Evolutionary conservation across 352 stramenopile genomes (phyloP).

Genomic region (Pelagophyceae sp.): DNA sequence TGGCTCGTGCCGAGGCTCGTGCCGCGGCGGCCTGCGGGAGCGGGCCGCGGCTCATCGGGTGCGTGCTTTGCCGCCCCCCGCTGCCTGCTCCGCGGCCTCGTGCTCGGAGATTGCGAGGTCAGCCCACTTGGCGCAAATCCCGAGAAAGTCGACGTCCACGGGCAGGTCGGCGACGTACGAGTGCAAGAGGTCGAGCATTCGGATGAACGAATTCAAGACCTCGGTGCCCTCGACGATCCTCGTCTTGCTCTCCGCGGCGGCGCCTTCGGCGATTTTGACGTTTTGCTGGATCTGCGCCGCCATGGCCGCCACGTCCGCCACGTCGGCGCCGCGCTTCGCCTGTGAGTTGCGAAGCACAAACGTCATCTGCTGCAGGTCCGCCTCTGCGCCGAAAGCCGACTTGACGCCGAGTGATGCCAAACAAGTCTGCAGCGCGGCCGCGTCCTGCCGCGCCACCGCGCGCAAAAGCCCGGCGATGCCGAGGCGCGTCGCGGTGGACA

Average conservation of each 20-base stretch:
- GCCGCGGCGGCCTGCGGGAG: no score
- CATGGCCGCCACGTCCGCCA: background rate
- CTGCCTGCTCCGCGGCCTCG: no score
- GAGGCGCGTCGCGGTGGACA: background rate
- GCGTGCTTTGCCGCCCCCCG: no score
- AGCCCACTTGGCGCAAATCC: background rate
- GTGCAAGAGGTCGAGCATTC: conserved; percentile 11
- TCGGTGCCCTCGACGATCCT: background rate
- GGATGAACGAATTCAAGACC: background rate
- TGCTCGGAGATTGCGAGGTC: background rate
- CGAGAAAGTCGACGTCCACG: conserved; percentile 8
- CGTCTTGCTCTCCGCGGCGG: background rate
- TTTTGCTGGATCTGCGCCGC: background rate
- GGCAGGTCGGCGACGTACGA: conserved; percentile 1
- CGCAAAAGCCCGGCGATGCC: background rate
- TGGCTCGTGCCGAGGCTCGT: no score
- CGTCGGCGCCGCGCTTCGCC: background rate
- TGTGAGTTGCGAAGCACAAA: background rate
- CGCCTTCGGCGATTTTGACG: background rate
- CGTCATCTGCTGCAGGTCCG: background rate
- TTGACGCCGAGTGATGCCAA: background rate
- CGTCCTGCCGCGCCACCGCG: background rate
- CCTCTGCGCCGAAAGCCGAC: background rate
- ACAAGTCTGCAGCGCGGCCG: background rate
- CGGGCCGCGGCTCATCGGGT: no score